phyloP scores from a whole-genome alignment of 176 grass and related monocot genomes.

The maize (Zea mays) region Zm-B73-REFERENCE-NAM-5.0 NC_050101.1:126146001-126146500 shows the following conservation, averaged over 20 bases:
- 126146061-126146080: neutral
- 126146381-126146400: conserved; percentile 87
- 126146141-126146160: neutral
- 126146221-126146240: neutral
- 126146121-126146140: neutral
- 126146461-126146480: neutral
- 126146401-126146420: conserved; percentile 66
- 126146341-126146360: conserved; percentile 91
- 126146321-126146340: conserved; percentile 73
- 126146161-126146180: neutral
- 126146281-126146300: conserved; percentile 5
- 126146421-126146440: neutral
- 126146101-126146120: neutral
- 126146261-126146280: neutral
- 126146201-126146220: neutral
- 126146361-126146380: conserved; percentile 87
- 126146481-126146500: conserved; percentile 6
- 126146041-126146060: conserved; percentile 9
- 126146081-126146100: conserved; percentile 19
- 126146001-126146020: neutral
- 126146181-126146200: neutral
- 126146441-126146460: conserved; percentile 14
- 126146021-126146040: conserved; percentile 22
- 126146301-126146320: neutral
- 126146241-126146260: neutral